Base-by-base conservation (phyloP, 176 grass and related monocot species). In the Ensete glaucum region DNA sequence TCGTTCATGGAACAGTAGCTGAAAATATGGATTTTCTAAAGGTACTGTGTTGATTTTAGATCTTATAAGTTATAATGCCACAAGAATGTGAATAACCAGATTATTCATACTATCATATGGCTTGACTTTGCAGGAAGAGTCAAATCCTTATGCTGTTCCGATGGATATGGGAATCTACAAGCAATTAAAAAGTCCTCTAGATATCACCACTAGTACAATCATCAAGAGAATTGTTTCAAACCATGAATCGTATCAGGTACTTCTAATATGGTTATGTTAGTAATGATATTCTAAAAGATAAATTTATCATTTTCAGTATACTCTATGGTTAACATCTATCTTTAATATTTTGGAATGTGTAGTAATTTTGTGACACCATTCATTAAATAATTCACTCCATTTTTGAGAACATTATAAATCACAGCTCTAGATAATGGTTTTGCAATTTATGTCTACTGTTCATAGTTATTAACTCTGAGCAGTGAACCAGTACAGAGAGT, bases 211-310 rank as follows among this genome's bases (percentile, higher is more conserved):
- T 54, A 97, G 94, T 77, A 97, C 94, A 69, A 98, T 98, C 57
- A 98, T 93, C 65, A 98, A 78, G 85, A 85, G 94, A 80, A 98
- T 98, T 80, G 94, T 98, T 89, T 64, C 86, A 76, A 98, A 98
- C 83, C 94, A 98, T 43, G 94, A 98, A 87, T 88, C 90, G 26
- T 98, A 87, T 84, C 90, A 93, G 94, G 94, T 98, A 87, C 64
- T 11, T 56, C 13, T 8, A 75, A 75, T 51, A 21, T 60, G 15
- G 57, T 60, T 60, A 17, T 60, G 4, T 43, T 43, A 43, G 34
- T 20, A 60, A n/a, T 60, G n/a, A n/a, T 17, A n/a, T 21, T 60
- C 14, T 21, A 17, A 60, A 20, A 16, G 57, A 60, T 6, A 59
- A 17, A 19, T 60, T 60, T 60, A 17, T 60, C n/a, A 9, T 60